These are phyloP conservation scores for Vigna angularis DNA, from an alignment of 306 rosid genomes.

Conservation along the genomic window DNA sequence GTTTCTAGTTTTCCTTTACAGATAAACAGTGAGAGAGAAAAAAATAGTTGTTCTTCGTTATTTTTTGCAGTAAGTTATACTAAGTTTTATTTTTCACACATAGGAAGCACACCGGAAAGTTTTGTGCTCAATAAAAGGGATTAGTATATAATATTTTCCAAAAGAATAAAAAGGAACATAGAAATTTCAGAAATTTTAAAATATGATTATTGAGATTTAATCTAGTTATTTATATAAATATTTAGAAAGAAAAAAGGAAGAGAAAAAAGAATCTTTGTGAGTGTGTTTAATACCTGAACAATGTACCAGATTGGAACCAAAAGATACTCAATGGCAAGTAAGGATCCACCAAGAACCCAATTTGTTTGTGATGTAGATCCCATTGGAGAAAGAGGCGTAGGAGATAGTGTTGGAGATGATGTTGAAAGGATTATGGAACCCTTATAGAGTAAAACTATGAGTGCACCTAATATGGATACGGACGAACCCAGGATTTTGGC, in stretches of 20 bases:
- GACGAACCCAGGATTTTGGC: constrained; percentile 61
- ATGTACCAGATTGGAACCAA: constrained; percentile 56
- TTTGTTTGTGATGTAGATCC: constrained; percentile 42
- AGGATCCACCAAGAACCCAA: constrained; percentile 61
- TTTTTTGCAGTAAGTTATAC: too few species aligned
- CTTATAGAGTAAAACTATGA: constrained; percentile 57
- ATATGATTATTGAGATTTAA: too few species aligned
- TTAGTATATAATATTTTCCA: too few species aligned
- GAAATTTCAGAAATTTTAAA: too few species aligned
- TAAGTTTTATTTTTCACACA: too few species aligned
- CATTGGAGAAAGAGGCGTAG: constrained; percentile 11
- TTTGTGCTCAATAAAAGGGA: too few species aligned
- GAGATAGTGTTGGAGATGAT: constrained; percentile 28
- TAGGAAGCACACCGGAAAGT: too few species aligned
- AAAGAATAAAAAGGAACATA: too few species aligned
- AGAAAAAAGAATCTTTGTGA: not conserved
- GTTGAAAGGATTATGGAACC: constrained; percentile 50
- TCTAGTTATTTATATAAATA: not conserved
- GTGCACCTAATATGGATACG: constrained; percentile 64
- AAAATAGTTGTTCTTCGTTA: too few species aligned
- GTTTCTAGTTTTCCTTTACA: too few species aligned
- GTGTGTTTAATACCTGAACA: constrained; percentile 48
- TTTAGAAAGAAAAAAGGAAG: not conserved
- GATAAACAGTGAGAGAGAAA: too few species aligned
- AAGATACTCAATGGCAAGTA: constrained; percentile 45